Evolutionary conservation across 768 basidiomycete species (phyloP).

Genomic region (Coprinopsis sp.): DNA sequence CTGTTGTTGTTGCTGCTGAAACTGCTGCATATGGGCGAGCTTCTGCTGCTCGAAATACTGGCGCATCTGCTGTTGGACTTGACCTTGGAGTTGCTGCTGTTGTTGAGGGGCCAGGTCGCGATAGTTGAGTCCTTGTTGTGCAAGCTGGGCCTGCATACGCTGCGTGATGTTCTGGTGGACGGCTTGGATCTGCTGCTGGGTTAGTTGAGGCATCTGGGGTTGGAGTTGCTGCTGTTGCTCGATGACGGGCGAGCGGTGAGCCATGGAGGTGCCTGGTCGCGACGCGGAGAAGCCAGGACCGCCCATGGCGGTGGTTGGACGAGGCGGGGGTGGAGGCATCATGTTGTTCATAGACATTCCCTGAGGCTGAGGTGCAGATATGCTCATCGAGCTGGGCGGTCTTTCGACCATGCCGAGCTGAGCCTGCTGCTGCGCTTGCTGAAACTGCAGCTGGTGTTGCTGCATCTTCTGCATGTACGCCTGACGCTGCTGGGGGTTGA

Average conservation of each 20-base stretch:
- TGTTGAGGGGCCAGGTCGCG: neutral
- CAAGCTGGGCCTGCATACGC: neutral
- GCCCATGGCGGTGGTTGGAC: neutral
- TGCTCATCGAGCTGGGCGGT: slow-evolving; percentile 1
- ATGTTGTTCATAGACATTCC: neutral
- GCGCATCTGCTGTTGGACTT: no score
- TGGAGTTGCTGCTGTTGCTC: no score
- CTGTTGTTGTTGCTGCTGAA: neutral
- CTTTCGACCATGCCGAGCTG: neutral
- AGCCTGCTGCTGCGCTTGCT: neutral
- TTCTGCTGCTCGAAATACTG: slow-evolving; percentile 16
- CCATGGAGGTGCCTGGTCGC: slow-evolving; percentile 26
- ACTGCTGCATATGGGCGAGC: no score
- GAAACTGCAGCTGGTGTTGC: slow-evolving; percentile 10
- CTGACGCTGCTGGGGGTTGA: slow-evolving; percentile 3
- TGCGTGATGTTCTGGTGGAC: neutral
- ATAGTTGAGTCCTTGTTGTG: neutral
- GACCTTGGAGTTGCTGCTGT: no score
- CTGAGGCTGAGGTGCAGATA: neutral
- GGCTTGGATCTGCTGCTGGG: neutral
- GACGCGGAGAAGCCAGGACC: slow-evolving; percentile 11
- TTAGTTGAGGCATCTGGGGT: no score
- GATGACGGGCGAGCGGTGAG: slow-evolving; percentile 28
- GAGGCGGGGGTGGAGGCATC: slow-evolving; percentile 2
- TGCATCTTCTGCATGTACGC: slow-evolving; percentile 7